Evolutionary conservation across 2,329 filamentous ascomycete genomes (phyloP), one percentile per base, ranked within the genome.

Genomic region (Fonsecaea monophora): DNA sequence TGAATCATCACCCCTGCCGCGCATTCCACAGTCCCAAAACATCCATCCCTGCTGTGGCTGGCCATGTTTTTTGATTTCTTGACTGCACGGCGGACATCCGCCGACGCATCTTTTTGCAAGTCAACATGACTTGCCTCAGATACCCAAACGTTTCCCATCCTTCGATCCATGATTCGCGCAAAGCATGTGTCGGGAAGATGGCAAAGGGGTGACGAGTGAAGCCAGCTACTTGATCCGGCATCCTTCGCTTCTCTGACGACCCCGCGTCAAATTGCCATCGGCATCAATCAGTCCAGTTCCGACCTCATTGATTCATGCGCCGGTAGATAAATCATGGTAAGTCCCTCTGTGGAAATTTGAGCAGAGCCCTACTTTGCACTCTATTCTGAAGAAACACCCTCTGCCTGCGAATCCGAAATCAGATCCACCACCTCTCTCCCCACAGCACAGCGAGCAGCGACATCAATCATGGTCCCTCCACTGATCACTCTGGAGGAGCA

Each of bases 401-500:
- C 40, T 45, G n/a, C n/a, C n/a, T 45, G 37, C 8, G 8, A 13
- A 1, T 40, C 37, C 37, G 37, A 40, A 9, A 12, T 40, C 37
- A 40, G 9, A 40, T 40, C 37, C 37, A 13, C 37, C 12, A 2
- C 13, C 13, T 4, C 37, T 38, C 37, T 37, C 34, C 34, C 34
- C 21, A 21, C 21, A 21, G 21, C 6, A 8, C 7, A 12, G 35
- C 7, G 35, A 12, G 3, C 35, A 37, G 4, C 35, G 35, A 37
- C 18, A 15, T 37, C 48, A 18, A 61, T 13, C 15, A 70, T 69
- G 64, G 15, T 65, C 9, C 67, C 70, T 37, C 67, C 70, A 13
- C 64, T 72, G 5, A 67, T 72, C 45, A 53, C 70, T 7, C 67
- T 72, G 25, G 70, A 72, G 57, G 70, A 72, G 54, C 70, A 72